Base-by-base conservation (phyloP, 129 eudicot species). In the Escallonia herrerae region DNA sequence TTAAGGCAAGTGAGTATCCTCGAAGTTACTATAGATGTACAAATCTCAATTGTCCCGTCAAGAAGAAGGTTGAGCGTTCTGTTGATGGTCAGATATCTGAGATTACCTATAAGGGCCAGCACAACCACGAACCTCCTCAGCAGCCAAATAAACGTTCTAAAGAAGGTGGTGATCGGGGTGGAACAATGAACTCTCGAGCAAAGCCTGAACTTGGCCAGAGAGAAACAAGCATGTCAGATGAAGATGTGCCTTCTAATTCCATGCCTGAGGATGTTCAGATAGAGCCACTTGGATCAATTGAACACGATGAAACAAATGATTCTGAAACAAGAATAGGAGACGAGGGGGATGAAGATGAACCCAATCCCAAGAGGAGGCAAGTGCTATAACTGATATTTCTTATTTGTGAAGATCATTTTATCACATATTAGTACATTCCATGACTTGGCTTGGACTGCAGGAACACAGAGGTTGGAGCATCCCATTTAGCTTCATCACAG, bases 11-110 rank as follows among this genome's bases (percentile, higher is more conserved):
- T 4, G 96, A 93, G 78, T 81, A 81, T 60, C 99, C 99, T 3
- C 77, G 99, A 46, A 89, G 99, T 80, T 93, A 93, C 62, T 93
- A 93, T 67, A 86, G 81, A 61, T 93, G 99, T 67, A 89, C 99
- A 3, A 77, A 79, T 51, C 65, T 44, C n/a, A 82, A 81, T 66
- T 93, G 99, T 71, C 87, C 86, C 7, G 99, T 89, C 48, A 93
- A 89, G 87, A 93, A 93, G 71, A 93, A 93, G 79, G 96, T 93
- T 12, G 99, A 91, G 56, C 77, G 87, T 47, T 78, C 89, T 6
- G 59, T 70, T 15, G 91, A 82, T 69, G 99, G 99, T 61, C 89
- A 87, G 40, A 75, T 93, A 62, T 83, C 86, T 41, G 99, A 89
- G 79, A 86, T 93, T 66, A 88, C 80, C 66, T 93, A 93, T 60